Conservation (phyloP, 2,329 filamentous ascomycete species). For the Clarireedia hainanense region DNA sequence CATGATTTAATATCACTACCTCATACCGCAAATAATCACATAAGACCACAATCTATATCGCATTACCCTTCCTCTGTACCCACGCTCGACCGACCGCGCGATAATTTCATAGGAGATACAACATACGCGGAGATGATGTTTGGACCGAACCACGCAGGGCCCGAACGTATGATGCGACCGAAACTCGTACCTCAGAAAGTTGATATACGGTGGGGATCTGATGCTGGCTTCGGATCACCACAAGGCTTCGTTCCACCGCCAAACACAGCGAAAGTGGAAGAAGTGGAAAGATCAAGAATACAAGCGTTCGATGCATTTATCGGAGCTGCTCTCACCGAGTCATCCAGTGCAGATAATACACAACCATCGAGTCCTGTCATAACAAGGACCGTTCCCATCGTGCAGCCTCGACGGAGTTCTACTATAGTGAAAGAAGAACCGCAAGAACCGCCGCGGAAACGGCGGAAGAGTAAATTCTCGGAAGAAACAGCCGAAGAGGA, state of each 20-base stretch:
- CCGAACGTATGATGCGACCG: constrained; percentile 9
- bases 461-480: constrained; percentile 44
- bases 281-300: constrained; percentile 46
- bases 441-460: constrained; percentile 40
- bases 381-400: background rate
- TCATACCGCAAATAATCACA: constrained; percentile 14
- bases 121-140: constrained; percentile 25
- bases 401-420: background rate
- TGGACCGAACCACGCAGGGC: constrained; percentile 10
- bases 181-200: constrained; percentile 27
- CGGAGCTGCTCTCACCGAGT: constrained; percentile 12
- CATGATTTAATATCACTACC: constrained; percentile 11
- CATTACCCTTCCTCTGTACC: constrained; percentile 12
- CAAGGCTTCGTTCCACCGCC: constrained; percentile 52
- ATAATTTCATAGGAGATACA: constrained; percentile 18
- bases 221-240: constrained; percentile 50
- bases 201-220: constrained; percentile 58
- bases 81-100: constrained; percentile 11
- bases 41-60: constrained; percentile 22
- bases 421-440: constrained; percentile 28
- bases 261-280: constrained; percentile 49
- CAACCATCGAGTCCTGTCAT: constrained; percentile 31
- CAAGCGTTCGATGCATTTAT: constrained; percentile 49
- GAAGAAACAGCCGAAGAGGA: constrained; percentile 40
- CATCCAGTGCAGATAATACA: constrained; percentile 52